Evolutionary conservation across 768 basidiomycete genomes (phyloP).

Genomic region (Heimioporus sp.): DNA sequence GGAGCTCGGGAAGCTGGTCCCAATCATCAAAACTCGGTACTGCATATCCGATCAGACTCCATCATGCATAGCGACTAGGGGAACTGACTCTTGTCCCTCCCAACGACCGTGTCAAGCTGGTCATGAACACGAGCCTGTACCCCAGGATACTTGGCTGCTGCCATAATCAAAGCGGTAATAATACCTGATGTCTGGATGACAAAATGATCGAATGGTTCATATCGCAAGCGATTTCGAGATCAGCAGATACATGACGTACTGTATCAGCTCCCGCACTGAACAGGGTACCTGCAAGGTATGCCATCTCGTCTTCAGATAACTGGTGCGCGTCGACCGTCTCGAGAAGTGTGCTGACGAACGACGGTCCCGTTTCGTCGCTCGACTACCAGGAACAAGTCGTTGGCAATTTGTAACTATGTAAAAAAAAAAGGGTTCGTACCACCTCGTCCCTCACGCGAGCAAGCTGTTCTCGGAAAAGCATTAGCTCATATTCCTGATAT

Average conservation of each 20-base stretch:
- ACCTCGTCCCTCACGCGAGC: neutral
- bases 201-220: neutral
- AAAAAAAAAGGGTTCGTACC: neutral
- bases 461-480: conserved; percentile 45
- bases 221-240: neutral
- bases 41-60: conserved; percentile 5
- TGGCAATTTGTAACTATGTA: neutral
- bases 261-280: conserved; percentile 63
- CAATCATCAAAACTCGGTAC: conserved; percentile 35
- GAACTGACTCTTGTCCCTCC: conserved; percentile 26
- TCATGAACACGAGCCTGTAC: conserved; percentile 47
- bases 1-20: conserved; percentile 29
- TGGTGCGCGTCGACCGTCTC: conserved; percentile 47
- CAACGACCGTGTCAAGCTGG: conserved; percentile 49
- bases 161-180: conserved; percentile 48
- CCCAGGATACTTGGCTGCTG: conserved; percentile 48
- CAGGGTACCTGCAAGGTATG: conserved; percentile 57
- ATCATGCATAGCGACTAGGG: neutral
- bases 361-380: conserved; percentile 5
- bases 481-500: conserved; percentile 46
- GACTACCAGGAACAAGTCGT: conserved; percentile 7
- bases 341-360: conserved; percentile 52
- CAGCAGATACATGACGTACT: conserved; percentile 12
- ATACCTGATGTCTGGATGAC: conserved; percentile 42
- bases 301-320: conserved; percentile 49